Conservation (phyloP, 208 protist genomes). For the Blastocrithidia nonstop region DNA sequence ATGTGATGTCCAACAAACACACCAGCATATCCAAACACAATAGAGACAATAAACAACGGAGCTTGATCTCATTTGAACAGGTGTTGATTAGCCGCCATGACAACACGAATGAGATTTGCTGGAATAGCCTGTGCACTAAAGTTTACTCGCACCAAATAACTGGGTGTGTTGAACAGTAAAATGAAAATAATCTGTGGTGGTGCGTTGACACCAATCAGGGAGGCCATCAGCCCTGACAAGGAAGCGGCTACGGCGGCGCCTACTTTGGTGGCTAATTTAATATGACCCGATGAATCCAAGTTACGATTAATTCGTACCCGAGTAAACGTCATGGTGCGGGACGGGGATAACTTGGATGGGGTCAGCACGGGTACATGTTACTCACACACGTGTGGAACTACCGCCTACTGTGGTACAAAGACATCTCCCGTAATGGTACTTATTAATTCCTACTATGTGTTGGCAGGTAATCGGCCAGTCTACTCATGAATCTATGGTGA, state of each 20-base stretch:
- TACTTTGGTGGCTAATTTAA: slow-evolving; percentile 28
- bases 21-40: slow-evolving; percentile 30
- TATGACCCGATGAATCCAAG: slow-evolving; percentile 36
- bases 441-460: slow-evolving; percentile 23
- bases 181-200: slow-evolving; percentile 51
- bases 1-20: slow-evolving; percentile 28
- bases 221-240: slow-evolving; percentile 30
- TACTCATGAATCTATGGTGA: too few relatives aligned
- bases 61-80: slow-evolving; percentile 12
- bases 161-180: slow-evolving; percentile 32
- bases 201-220: slow-evolving; percentile 32
- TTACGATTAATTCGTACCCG: slow-evolving; percentile 47
- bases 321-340: slow-evolving; percentile 37
- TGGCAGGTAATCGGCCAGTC: slow-evolving; percentile 14
- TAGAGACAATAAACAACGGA: slow-evolving; percentile 14
- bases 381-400: slow-evolving; percentile 18
- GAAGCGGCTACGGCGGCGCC: slow-evolving; percentile 24
- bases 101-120: slow-evolving; percentile 23
- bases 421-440: slow-evolving; percentile 23
- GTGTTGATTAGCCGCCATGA: slow-evolving; percentile 13
- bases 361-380: slow-evolving; percentile 34
- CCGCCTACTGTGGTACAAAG: slow-evolving; percentile 19
- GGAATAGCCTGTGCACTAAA: slow-evolving; percentile 44
- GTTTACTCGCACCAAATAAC: slow-evolving; percentile 45
- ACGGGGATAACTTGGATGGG: slow-evolving; percentile 26